These are phyloP conservation scores for Cryptococcus jaspeensis DNA, from an alignment of 1,284 basidiomycete genomes.

Conservation along the genomic window DNA sequence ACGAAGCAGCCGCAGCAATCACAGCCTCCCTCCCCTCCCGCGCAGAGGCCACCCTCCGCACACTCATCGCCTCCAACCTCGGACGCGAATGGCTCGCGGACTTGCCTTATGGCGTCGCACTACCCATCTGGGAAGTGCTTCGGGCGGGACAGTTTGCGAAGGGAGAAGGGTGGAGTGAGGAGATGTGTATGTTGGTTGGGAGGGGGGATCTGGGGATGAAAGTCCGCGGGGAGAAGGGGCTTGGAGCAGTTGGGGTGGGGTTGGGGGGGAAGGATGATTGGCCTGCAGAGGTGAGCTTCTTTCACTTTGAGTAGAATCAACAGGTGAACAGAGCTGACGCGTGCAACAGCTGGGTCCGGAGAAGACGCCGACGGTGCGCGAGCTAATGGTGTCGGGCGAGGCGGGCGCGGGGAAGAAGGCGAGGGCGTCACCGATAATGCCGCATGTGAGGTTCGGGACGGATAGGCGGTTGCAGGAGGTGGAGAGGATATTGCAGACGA, in stretches of 20 bases:
- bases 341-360: conserved; percentile 8
- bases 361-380: conserved; percentile 22
- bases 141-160: conserved; percentile 77
- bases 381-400: conserved; percentile 12
- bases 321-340: too few relatives aligned
- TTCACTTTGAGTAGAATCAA: too few relatives aligned
- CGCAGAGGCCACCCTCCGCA: conserved; percentile 63
- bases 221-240: background rate
- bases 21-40: conserved; percentile 29
- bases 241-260: conserved; percentile 2
- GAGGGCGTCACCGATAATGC: conserved; percentile 15
- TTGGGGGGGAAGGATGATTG: conserved; percentile 18
- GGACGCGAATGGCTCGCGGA: conserved; percentile 56
- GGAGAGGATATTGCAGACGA: conserved; percentile 79
- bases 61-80: conserved; percentile 60
- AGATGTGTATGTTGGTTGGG: conserved; percentile 72
- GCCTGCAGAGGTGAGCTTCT: conserved; percentile 17
- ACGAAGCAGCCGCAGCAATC: background rate
- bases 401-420: conserved; percentile 10
- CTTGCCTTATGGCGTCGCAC: conserved; percentile 66
- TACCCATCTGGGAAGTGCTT: conserved; percentile 78
- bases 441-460: conserved; percentile 77
- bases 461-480: conserved; percentile 84
- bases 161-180: conserved; percentile 66
- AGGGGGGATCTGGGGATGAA: conserved; percentile 66